These are phyloP conservation scores for Cryptomeria japonica DNA, from an alignment of 75 land plant species.

Conservation along the genomic window DNA sequence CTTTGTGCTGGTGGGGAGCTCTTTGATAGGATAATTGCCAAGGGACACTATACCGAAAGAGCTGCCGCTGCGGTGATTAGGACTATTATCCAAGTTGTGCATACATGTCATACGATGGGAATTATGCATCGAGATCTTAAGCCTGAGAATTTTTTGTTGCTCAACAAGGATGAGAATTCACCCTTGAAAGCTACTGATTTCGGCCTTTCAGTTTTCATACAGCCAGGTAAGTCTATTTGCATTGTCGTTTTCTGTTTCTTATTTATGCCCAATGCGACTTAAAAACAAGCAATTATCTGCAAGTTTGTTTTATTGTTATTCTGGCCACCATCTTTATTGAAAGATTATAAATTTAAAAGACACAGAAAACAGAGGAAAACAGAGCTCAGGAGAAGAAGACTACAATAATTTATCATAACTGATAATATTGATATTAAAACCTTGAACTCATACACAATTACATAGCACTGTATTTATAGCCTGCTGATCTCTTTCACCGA, in stretches of 20 bases:
- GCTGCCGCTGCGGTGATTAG: slow-evolving; percentile 60
- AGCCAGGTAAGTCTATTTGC: slow-evolving; percentile 35
- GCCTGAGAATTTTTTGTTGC: slow-evolving; percentile 69
- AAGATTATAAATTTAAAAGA: no score
- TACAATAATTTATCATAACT: no score
- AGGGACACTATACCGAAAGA: slow-evolving; percentile 68
- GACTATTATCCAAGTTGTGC: slow-evolving; percentile 64
- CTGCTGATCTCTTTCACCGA: no score
- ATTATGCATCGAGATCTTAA: slow-evolving; percentile 65
- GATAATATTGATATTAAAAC: no score
- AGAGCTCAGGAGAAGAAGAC: no score
- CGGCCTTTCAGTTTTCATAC: slow-evolving; percentile 63
- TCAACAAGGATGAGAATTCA: slow-evolving; percentile 54
- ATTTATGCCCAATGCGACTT: background rate
- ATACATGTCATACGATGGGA: slow-evolving; percentile 64
- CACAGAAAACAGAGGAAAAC: no score
- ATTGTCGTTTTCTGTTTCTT: background rate
- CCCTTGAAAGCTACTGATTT: slow-evolving; percentile 70
- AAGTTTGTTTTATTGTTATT: background rate
- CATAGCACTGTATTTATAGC: no score
- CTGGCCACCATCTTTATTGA: background rate
- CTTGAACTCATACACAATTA: no score
- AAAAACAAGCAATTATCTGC: background rate
- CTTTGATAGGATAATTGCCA: slow-evolving; percentile 67
- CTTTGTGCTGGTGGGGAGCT: slow-evolving; percentile 68